Evolutionary conservation across 179 eudicot genomes (phyloP), one percentile per base, ranked within the genome.

Genomic region (Carnegiea gigantea): DNA sequence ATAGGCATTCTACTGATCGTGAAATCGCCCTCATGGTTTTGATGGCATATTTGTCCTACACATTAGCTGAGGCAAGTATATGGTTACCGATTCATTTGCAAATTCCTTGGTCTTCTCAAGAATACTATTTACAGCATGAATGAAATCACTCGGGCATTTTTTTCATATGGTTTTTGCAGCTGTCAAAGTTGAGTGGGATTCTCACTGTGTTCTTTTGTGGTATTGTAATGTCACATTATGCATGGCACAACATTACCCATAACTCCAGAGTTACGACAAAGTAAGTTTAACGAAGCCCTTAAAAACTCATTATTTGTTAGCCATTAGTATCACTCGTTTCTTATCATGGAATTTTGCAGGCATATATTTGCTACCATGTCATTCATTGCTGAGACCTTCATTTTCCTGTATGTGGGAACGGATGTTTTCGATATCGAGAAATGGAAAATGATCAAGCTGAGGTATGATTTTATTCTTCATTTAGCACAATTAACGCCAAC

Each of bases 131-230:
- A 18, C 38, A 18, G 75, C 36, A 65, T 23, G 18, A 62, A 33
- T 54, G 23, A 28, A 33, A 28, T 18, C 21, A 75, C 26, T 76
- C 12, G 15, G 46, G 43, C 30, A 57, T 36, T 11, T 59, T 40
- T 20, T 9, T 28, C 44, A 53, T 28, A 64, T 83, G 14, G 70
- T 33, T 80, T 86, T 67, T 83, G 81, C 92, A 94, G 99, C 90
- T 94, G 76, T 81, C 90, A 7, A 49, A 89, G 62, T 87, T 96
- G 73, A 96, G 99, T 83, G 99, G 99, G 78, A 96, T 96, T 68
- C 88, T 96, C 78, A 90, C 97, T 0, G 99, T 96, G 82, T 94
- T 96, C 91, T 96, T 96, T 70, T 90, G 92, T 78, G 99, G 99
- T 70, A 90, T 96, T 60, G 88, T 94, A 46, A 94, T 96, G 98